Evolutionary conservation across 1,284 basidiomycete species (phyloP).

Genomic region (Rhodotorula sp.): DNA sequence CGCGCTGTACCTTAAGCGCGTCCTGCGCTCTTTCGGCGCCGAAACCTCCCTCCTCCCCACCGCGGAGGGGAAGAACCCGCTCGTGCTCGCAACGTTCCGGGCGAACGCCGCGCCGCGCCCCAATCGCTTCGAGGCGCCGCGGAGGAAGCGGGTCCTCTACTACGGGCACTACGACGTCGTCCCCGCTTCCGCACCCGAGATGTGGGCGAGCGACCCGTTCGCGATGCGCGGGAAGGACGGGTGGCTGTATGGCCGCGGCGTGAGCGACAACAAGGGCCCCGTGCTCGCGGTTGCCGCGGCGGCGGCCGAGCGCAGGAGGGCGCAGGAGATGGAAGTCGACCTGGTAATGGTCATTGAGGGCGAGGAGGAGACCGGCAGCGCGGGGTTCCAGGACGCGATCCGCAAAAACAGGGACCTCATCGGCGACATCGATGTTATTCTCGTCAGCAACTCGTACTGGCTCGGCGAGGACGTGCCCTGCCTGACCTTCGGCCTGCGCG

Average conservation of each 20-base stretch:
- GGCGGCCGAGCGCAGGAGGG: conserved; percentile 73
- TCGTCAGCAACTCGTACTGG: conserved; percentile 93
- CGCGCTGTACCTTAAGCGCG: conserved; percentile 85
- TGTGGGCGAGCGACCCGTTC: conserved; percentile 88
- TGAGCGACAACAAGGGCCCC: conserved; percentile 66
- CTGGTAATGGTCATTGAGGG: conserved; percentile 91
- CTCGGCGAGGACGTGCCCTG: conserved; percentile 92
- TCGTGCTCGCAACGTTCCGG: conserved; percentile 81
- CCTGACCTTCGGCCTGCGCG: conserved; percentile 90
- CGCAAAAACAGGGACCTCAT: conserved; percentile 73
- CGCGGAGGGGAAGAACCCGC: conserved; percentile 62
- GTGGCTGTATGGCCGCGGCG: conserved; percentile 90
- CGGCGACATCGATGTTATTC: conserved; percentile 79
- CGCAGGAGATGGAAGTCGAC: conserved; percentile 76
- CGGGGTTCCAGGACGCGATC: conserved; percentile 78
- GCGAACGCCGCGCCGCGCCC: conserved; percentile 54
- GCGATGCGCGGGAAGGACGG: conserved; percentile 80
- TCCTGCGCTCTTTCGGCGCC: conserved; percentile 80
- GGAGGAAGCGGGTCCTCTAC: conserved; percentile 69
- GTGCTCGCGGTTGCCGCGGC: conserved; percentile 89
- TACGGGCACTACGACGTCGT: conserved; percentile 97
- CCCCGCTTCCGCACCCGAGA: conserved; percentile 63
- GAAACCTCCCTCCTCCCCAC: conserved; percentile 56
- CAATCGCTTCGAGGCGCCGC: conserved; percentile 27
- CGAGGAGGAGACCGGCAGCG: conserved; percentile 90